Evolutionary conservation across 2,329 filamentous ascomycete species (phyloP), one percentile per base, ranked within the genome.

Genomic region (Fusarium sambucinum): DNA sequence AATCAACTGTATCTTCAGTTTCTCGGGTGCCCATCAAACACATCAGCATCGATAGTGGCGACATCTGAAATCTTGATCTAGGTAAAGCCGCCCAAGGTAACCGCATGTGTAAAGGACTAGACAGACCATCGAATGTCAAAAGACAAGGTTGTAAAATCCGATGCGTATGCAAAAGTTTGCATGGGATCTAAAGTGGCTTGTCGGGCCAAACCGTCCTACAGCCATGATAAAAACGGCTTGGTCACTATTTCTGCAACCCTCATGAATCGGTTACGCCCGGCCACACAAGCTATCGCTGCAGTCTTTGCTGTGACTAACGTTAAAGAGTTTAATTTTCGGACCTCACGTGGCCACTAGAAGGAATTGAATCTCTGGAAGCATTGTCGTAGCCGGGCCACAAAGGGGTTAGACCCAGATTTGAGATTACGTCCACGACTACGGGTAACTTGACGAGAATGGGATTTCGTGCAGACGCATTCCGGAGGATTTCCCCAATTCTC

Each of bases 191-290:
- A 10, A 38, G 19, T 50, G 19, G 11, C 27, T 41, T 41, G 12
- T 35, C 54, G 54, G 54, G 32, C 19, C 37, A 44, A 37, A 56
- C 35, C 48, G 42, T 38, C 6, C 9, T 13, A 13, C 23, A 17
- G 29, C 58, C 25, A 63, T 32, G 10, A 17, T 47, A 3, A 38
- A 63, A 63, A 56, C 10, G 35, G 48, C 7, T 40, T 60, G 16
- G 58, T 33, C 23, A 16, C 19, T 14, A 3, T 27, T 33, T n/a
- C 37, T 29, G 58, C 59, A 63, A 48, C 59, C 58, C 37, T 63
- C 59, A 48, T 42, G 58, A 56, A 42, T 59, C 59, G 61, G 61
- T 44, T 23, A 64, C 19, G 59, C 59, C 61, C 61, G 61, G 19
- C 33, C 51, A 1, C 23, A n/a, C 23, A 40, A 50, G 32, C 35